Conservation (phyloP, 148 eudicot species). For the Euryodendron excelsum region DNA sequence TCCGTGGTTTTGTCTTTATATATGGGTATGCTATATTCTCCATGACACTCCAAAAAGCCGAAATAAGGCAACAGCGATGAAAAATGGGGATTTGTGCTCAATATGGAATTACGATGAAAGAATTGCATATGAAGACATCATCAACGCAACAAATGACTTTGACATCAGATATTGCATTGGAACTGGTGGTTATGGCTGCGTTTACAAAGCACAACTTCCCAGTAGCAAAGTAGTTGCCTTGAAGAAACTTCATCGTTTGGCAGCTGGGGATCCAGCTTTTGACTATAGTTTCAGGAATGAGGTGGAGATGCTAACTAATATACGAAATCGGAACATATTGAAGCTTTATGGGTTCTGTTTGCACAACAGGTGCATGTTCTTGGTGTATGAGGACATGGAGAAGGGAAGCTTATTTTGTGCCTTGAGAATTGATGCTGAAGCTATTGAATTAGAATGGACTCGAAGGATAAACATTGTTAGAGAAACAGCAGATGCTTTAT, state of each 20-base stretch:
- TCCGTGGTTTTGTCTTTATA: too few species aligned
- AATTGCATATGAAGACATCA: slow-evolving; percentile 30
- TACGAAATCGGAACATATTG: too few species aligned
- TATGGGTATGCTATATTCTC: not conserved
- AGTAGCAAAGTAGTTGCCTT: too few species aligned
- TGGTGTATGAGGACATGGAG: too few species aligned
- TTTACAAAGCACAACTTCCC: slow-evolving; percentile 14
- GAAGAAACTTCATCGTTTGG: too few species aligned
- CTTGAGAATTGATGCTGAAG: not conserved
- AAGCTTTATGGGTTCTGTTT: too few species aligned
- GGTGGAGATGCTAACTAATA: too few species aligned
- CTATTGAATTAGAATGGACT: not conserved
- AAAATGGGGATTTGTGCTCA: slow-evolving; percentile 20
- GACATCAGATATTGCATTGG: slow-evolving; percentile 28
- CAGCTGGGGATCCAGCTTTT: too few species aligned
- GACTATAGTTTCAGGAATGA: too few species aligned
- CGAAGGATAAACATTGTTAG: not conserved
- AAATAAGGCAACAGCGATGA: not conserved
- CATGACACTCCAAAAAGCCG: not conserved
- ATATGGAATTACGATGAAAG: slow-evolving; percentile 28
- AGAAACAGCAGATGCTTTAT: slow-evolving; percentile 13
- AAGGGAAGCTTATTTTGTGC: too few species aligned
- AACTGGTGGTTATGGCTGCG: slow-evolving; percentile 23
- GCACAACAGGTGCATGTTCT: too few species aligned
- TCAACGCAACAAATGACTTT: slow-evolving; percentile 22